Evolutionary conservation across 75 land plant genomes (phyloP), one percentile per base, ranked within the genome.

Genomic region (Chamaecyparis obtusa): DNA sequence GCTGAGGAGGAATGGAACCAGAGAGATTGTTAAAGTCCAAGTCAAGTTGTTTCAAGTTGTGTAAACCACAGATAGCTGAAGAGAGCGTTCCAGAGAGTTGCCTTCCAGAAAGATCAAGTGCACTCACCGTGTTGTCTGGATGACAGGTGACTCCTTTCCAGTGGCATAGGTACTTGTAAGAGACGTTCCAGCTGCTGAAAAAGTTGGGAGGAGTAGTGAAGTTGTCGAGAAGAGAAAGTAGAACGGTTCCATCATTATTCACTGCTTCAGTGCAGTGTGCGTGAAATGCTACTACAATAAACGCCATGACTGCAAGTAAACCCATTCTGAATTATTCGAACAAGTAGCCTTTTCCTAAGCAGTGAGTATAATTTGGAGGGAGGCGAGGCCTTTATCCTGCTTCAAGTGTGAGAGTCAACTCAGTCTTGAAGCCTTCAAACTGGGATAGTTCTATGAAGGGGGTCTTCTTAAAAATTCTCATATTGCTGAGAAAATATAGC

Each of bases 101-200:
- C 8, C 7, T 6, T 46, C 7, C 0, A 46, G 7, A 46, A 46
- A 46, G 7, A 46, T 46, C 7, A 46, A 46, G 48, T 46, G 48
- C 7, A 46, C 0, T 6, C 48, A 46, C 48, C 48, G 7, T 46
- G 48, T 46, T 0, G 7, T 46, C 48, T 46, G 48, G 48, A 46
- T 46, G 48, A 6, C 7, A 86, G 51, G 83, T 13, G 87, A 86
- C 83, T 43, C 87, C 83, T 14, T 44, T 49, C 87, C 87, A 86
- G 16, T 46, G 55, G 87, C 87, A 86, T 48, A 60, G 87, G 2
- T 30, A 75, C 33, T 48, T 27, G 33, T 78, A 54, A 14, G 55
- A 37, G 16, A 83, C 35, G 43, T 86, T 86, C 87, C 87, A 86
- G 9, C 27, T 43, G 83, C 78, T 46, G 14, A 77, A 6, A 41